Conservation (phyloP, 2,329 filamentous ascomycete species). For the Fusarium dlaminii region DNA sequence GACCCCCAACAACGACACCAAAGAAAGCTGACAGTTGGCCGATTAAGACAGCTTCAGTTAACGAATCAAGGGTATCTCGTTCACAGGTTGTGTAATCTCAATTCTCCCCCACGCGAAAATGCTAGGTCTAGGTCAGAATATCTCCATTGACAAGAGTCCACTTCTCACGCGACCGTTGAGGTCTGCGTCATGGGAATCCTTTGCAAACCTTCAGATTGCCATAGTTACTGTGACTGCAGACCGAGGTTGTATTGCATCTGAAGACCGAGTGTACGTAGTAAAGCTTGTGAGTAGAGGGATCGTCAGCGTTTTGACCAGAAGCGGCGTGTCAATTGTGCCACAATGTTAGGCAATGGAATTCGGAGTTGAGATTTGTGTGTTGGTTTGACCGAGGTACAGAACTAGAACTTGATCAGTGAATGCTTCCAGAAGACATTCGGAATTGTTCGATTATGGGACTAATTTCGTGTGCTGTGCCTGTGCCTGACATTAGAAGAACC, state of each 20-base stretch:
- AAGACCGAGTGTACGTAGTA: background rate
- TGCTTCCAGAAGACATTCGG: constrained; percentile 28
- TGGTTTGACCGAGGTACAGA: background rate
- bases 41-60: background rate
- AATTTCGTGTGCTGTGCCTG: background rate
- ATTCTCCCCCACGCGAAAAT: background rate
- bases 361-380: background rate
- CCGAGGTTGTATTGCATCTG: background rate
- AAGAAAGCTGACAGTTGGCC: background rate
- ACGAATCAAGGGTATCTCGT: constrained; percentile 31
- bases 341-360: constrained; percentile 1
- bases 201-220: background rate
- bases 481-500: constrained; percentile 6
- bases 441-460: constrained; percentile 19
- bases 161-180: constrained; percentile 10
- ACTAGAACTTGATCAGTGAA: background rate
- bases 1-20: background rate
- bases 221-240: background rate
- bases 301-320: background rate
- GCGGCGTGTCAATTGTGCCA: background rate
- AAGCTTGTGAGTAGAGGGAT: background rate
- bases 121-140: constrained; percentile 5
- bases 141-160: background rate
- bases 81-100: constrained; percentile 7
- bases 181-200: background rate